phyloP scores from a whole-genome alignment of 2,329 filamentous ascomycete genomes.

The Amauroascus verrucosus region DNA sequence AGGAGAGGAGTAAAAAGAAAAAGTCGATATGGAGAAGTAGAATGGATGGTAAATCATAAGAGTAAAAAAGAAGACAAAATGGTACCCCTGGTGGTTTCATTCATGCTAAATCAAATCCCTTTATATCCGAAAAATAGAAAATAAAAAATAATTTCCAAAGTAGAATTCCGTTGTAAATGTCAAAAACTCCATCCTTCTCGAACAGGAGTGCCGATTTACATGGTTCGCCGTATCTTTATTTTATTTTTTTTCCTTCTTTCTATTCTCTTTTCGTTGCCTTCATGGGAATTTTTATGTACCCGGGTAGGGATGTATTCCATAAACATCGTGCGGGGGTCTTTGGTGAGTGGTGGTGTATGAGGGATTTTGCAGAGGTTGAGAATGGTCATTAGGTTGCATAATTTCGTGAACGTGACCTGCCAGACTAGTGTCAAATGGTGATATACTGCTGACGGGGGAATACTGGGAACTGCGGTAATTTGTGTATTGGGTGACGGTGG shows the following conservation, averaged over 20 bases:
- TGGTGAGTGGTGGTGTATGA: background rate
- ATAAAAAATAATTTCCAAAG: too few species aligned
- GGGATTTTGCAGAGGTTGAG: background rate
- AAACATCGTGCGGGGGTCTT: background rate
- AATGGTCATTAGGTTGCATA: background rate
- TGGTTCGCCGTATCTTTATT: too few species aligned
- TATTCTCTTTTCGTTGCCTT: background rate
- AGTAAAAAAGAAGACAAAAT: too few species aligned
- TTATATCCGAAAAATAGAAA: too few species aligned
- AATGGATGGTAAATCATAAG: background rate
- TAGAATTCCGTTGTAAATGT: too few species aligned
- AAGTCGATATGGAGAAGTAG: background rate
- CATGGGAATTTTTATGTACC: background rate
- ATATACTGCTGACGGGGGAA: conserved; percentile 7
- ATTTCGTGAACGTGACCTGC: background rate
- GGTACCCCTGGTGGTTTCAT: too few species aligned
- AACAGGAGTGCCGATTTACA: too few species aligned
- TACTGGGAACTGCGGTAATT: background rate
- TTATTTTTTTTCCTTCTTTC: background rate
- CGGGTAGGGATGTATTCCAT: background rate
- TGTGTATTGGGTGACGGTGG: background rate
- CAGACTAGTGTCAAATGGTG: background rate
- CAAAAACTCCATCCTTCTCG: too few species aligned
- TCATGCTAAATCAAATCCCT: too few species aligned
- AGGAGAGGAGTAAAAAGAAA: too few species aligned